phyloP scores from a whole-genome alignment of 352 stramenopile species.

The Stramenopiles sp. region DNA sequence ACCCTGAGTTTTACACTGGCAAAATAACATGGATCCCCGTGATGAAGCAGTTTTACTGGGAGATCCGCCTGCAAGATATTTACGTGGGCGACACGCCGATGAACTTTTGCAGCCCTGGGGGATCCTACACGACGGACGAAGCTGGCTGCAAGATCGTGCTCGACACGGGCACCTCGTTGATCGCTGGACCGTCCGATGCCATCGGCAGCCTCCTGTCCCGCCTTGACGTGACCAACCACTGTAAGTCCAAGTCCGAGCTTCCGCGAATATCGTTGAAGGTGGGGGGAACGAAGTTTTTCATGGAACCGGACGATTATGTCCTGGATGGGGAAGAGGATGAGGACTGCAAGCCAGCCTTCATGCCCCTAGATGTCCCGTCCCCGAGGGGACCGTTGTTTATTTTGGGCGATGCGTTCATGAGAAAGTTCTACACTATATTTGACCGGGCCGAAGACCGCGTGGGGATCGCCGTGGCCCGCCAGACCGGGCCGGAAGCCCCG shows the following conservation, averaged over 20 bases:
- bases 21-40: conserved; percentile 73
- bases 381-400: conserved; percentile 73
- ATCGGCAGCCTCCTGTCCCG: conserved; percentile 32
- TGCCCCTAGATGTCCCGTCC: conserved; percentile 73
- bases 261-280: conserved; percentile 79
- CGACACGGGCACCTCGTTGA: conserved; percentile 82
- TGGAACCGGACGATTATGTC: conserved; percentile 74
- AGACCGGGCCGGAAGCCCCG: not conserved
- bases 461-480: not conserved
- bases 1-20: conserved; percentile 73
- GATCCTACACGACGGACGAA: conserved; percentile 26
- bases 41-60: conserved; percentile 48
- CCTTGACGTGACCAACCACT: conserved; percentile 25
- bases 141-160: conserved; percentile 63
- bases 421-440: conserved; percentile 82
- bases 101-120: conserved; percentile 22
- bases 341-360: conserved; percentile 83
- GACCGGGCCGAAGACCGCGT: conserved; percentile 27
- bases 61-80: conserved; percentile 41
- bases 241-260: conserved; percentile 36
- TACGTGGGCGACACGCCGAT: conserved; percentile 27
- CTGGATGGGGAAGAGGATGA: too few relatives aligned
- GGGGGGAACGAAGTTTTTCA: conserved; percentile 62
- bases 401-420: conserved; percentile 83
- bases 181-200: conserved; percentile 67